Base-by-base conservation (phyloP, 73 alveolate species). In the Paramecium tetraurelia region DNA sequence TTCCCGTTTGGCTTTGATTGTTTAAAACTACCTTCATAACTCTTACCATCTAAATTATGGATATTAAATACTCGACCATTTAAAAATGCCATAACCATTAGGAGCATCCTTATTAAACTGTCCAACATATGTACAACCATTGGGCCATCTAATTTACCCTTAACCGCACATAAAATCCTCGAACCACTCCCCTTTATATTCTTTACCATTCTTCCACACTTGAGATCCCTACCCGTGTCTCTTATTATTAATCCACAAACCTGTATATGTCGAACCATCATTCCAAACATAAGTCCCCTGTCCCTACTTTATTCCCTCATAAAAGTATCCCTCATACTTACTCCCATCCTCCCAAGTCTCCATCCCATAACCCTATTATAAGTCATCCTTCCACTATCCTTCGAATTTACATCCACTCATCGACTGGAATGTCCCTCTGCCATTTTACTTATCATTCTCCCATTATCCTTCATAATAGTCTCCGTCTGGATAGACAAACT, bases 291-390 rank as follows among this genome's bases (percentile, higher is more conserved):
- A 85, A 24, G 21, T 59, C 16, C 95, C 95, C 27, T 92, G 14
- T 22, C 95, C 95, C 48, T 92, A 93, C 21, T 92, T 92, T 40
- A 38, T 50, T 5, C 93, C 95, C 27, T 85, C 84, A 33, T 40
- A 44, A 87, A 44, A 92, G 14, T 71, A 16, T 4, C 95, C 95
- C 68, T 85, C 50, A 86, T 85, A 92, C 10, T 12, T 87, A 6
- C 92, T 40, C n/a, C 92, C 92, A 69, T 85, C 95, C 11, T 10
- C 38, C 98, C 99, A 97, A n/a, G 58, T 89, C 85, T 96, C 98
- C 48, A 41, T 69, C 14, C 99, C 99, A 92, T 92, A 53, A 3
- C 96, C 96, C 83, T 96, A 97, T 85, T 95, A 92, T 11, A 75
- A 44, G 88, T 97, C 98, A 71, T 96, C 94, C 7, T 87, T 36